Conservation (phyloP, 2,329 filamentous ascomycete species). For the Elsinoe ampelina region DNA sequence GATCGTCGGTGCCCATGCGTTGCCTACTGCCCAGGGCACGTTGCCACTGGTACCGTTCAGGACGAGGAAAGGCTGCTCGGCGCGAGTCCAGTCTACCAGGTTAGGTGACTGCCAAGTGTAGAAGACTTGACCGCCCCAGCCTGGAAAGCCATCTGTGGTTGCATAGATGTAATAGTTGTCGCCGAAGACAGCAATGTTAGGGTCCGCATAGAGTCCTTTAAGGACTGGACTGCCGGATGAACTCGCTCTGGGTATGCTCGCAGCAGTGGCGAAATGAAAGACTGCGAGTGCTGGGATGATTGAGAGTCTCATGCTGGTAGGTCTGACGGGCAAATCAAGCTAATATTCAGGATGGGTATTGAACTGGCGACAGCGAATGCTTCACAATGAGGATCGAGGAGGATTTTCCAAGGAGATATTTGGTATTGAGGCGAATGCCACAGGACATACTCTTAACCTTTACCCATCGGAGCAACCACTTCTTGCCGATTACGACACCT, state of each 20-base stretch:
- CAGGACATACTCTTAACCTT: too few species aligned
- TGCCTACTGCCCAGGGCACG: constrained; percentile 29
- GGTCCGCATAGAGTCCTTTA: constrained; percentile 32
- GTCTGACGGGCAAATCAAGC: not conserved
- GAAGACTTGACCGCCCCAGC: constrained; percentile 41
- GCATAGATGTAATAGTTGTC: constrained; percentile 41
- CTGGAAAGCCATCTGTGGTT: constrained; percentile 38
- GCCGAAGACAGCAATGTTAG: constrained; percentile 39
- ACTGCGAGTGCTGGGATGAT: not conserved
- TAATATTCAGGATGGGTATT: too few species aligned
- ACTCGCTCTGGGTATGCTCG: not conserved
- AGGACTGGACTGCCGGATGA: constrained; percentile 13
- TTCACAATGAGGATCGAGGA: too few species aligned
- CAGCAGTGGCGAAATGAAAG: not conserved
- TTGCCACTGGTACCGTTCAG: constrained; percentile 40
- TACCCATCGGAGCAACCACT: too few species aligned
- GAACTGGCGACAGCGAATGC: too few species aligned
- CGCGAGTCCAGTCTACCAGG: constrained; percentile 36
- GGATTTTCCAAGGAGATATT: too few species aligned
- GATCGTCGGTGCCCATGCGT: constrained; percentile 28
- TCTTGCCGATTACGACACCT: too few species aligned
- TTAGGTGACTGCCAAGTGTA: constrained; percentile 41
- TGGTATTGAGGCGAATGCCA: too few species aligned
- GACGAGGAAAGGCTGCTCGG: constrained; percentile 35
- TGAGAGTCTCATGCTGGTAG: not conserved